Conservation (phyloP, 2,329 filamentous ascomycete species). For the Didymella pomorum region DNA sequence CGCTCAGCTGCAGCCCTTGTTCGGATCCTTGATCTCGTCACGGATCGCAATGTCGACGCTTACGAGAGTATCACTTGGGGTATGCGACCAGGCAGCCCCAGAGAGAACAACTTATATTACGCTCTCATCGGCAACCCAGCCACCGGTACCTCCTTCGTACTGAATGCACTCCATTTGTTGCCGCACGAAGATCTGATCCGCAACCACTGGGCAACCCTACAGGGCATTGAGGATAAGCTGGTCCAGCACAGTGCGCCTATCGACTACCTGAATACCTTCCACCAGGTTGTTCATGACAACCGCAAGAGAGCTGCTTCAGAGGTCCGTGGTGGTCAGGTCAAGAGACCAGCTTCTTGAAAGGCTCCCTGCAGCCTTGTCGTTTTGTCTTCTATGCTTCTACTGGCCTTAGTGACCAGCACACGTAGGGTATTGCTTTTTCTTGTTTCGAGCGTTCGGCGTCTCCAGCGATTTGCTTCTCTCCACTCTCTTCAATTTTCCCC, state of each 20-base stretch:
- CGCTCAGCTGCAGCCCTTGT: constrained; percentile 43
- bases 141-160: constrained; percentile 32
- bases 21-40: constrained; percentile 45
- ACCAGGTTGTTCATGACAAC: constrained; percentile 38
- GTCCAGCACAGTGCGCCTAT: constrained; percentile 32
- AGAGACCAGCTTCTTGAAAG: constrained; percentile 33
- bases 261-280: constrained; percentile 38
- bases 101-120: constrained; percentile 44
- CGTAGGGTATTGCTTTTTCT: constrained; percentile 12
- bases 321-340: constrained; percentile 39
- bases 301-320: constrained; percentile 46
- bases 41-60: constrained; percentile 43
- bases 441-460: constrained; percentile 24
- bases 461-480: constrained; percentile 26
- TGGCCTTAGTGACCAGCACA: constrained; percentile 4
- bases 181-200: constrained; percentile 44
- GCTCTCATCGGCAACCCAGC: constrained; percentile 38
- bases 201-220: constrained; percentile 41
- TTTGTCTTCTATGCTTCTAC: not conserved
- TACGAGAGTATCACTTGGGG: constrained; percentile 45
- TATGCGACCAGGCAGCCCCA: constrained; percentile 35
- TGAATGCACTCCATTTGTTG: constrained; percentile 39
- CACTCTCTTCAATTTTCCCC: constrained; percentile 20
- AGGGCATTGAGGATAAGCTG: constrained; percentile 40
- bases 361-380: not conserved